Percentiles rank a stretch among this genome's conserved stretches.
These are phyloP conservation scores for Gynostemma pentaphyllum DNA, from an alignment of 306 rosid species.

Conservation along the genomic window DNA sequence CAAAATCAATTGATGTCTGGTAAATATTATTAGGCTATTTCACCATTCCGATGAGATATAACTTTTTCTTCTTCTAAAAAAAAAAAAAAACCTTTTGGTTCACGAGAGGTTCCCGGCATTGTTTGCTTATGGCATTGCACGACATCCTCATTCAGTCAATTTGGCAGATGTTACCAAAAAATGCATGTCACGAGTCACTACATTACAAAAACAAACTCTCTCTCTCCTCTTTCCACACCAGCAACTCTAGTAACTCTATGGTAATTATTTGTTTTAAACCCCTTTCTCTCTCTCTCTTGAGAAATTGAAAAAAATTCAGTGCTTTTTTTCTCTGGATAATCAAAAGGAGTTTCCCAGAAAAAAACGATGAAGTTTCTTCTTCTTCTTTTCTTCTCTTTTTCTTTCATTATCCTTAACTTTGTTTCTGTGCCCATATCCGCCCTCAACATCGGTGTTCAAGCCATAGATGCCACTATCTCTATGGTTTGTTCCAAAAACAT, in stretches of 20 bases:
- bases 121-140: too few relatives aligned
- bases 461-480: slow-evolving; percentile 40
- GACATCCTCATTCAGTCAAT: neutral
- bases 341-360: neutral
- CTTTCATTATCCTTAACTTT: slow-evolving; percentile 13
- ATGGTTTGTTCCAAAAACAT: slow-evolving; percentile 28
- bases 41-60: too few relatives aligned
- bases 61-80: too few relatives aligned
- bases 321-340: slow-evolving; percentile 3
- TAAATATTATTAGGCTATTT: too few relatives aligned
- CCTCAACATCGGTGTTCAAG: slow-evolving; percentile 68
- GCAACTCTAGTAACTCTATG: too few relatives aligned
- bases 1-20: too few relatives aligned
- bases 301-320: slow-evolving; percentile 3
- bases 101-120: too few relatives aligned
- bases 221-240: neutral
- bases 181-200: slow-evolving; percentile 21
- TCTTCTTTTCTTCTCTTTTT: slow-evolving; percentile 12
- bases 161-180: slow-evolving; percentile 12
- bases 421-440: slow-evolving; percentile 22
- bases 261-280: too few relatives aligned
- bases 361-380: slow-evolving; percentile 16
- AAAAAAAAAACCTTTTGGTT: too few relatives aligned
- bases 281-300: slow-evolving; percentile 11
- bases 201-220: slow-evolving; percentile 19